Conservation (phyloP, 768 basidiomycete species). For the Xerocomellus intermedius region DNA sequence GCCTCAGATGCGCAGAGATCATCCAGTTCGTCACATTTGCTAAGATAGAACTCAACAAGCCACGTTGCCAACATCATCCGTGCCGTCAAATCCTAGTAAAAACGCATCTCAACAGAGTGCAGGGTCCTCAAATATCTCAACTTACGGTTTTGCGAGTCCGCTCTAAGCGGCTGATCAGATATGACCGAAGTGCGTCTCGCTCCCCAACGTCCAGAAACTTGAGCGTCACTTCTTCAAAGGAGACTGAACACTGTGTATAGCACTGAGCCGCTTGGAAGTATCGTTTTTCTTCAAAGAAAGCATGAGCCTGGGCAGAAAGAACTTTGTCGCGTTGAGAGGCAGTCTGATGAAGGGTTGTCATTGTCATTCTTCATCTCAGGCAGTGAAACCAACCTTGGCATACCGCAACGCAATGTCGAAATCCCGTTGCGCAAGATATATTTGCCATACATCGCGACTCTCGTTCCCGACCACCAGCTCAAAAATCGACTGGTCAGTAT, state of each 20-base stretch:
- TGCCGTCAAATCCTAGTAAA: conserved; percentile 78
- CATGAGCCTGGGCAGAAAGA: conserved; percentile 78
- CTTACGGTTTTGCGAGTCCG: conserved; percentile 78
- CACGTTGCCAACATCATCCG: conserved; percentile 98
- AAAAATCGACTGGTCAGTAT: conserved; percentile 83
- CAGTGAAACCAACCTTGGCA: conserved; percentile 60
- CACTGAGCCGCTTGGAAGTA: conserved; percentile 92
- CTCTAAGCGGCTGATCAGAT: conserved; percentile 85
- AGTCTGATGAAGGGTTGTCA: conserved; percentile 48
- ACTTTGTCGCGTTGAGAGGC: conserved; percentile 85
- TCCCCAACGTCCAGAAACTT: conserved; percentile 89
- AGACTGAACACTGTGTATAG: conserved; percentile 83
- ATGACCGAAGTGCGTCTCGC: conserved; percentile 86
- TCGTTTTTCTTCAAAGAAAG: conserved; percentile 72
- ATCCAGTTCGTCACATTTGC: conserved; percentile 95
- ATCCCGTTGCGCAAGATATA: conserved; percentile 75
- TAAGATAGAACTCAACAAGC: conserved; percentile 96
- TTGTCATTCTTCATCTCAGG: neutral
- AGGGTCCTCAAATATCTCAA: neutral
- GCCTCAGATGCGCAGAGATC: conserved; percentile 89
- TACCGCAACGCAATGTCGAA: conserved; percentile 79
- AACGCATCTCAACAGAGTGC: neutral
- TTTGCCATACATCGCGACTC: conserved; percentile 92
- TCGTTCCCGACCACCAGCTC: conserved; percentile 86
- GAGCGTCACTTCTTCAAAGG: conserved; percentile 90